Evolutionary conservation across 768 basidiomycete genomes (phyloP).

Genomic region (Chalciporus sphaerocephalus): DNA sequence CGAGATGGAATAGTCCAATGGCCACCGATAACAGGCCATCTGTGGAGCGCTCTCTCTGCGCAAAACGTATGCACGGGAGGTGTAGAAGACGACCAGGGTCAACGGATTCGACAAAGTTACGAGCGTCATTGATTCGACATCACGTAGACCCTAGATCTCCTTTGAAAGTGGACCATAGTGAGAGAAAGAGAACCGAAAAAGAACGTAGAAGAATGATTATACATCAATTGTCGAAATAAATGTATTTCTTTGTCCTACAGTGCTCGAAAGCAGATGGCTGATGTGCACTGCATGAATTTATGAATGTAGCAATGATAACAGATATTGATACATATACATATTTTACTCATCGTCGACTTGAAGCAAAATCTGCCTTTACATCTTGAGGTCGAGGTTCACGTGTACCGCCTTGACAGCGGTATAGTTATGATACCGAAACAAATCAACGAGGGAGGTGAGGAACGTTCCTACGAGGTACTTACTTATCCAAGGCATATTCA

Average conservation of each 20-base stretch:
- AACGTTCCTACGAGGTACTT: too few species aligned
- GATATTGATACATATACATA: not conserved
- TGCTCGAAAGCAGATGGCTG: too few species aligned
- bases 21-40: too few species aligned
- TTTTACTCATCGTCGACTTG: not conserved
- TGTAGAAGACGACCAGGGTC: not conserved
- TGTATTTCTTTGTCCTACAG: too few species aligned
- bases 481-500: constrained; percentile 69
- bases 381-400: constrained; percentile 42
- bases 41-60: not conserved
- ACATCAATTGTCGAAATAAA: constrained; percentile 4
- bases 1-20: too few species aligned
- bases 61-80: not conserved
- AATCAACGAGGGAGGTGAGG: too few species aligned
- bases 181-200: constrained; percentile 4
- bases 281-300: too few species aligned
- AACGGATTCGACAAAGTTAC: not conserved
- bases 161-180: constrained; percentile 1
- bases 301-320: not conserved
- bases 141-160: not conserved
- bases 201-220: constrained; percentile 6
- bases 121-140: not conserved
- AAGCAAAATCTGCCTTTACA: constrained; percentile 8
- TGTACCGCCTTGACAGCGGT: constrained; percentile 30
- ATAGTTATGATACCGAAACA: too few species aligned